Conservation (phyloP, 1,284 basidiomycete genomes). For the Cryptococcus sp. region DNA sequence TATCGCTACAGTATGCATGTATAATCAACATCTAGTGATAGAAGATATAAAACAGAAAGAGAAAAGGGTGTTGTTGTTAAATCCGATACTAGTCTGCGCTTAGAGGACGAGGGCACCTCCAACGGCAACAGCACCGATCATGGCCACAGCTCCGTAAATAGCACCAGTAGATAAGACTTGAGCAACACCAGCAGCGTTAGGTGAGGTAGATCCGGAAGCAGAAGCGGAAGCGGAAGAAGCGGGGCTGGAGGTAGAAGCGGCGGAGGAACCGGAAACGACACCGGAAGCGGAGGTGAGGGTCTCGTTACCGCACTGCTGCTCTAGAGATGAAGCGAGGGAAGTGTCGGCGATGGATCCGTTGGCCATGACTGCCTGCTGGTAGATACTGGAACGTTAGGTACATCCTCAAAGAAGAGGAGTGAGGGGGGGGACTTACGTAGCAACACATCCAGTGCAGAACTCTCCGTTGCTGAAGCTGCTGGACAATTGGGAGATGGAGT, state of each 20-base stretch:
- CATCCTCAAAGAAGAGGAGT: background rate
- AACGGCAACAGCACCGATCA: background rate
- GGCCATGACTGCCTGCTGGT: conserved; percentile 29
- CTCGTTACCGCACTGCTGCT: conserved; percentile 16
- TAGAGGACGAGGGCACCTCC: background rate
- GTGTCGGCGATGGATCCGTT: conserved; percentile 28
- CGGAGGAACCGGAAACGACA: background rate
- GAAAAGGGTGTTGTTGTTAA: too few species aligned
- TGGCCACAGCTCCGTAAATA: background rate
- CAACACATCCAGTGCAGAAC: conserved; percentile 41
- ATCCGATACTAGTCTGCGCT: too few species aligned
- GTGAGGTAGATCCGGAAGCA: too few species aligned
- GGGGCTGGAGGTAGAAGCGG: background rate
- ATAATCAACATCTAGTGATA: too few species aligned
- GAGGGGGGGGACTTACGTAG: conserved; percentile 18
- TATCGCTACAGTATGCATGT: too few species aligned
- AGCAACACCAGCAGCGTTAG: background rate
- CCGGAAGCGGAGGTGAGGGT: background rate
- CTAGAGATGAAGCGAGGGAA: conserved; percentile 25
- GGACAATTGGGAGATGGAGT: conserved; percentile 9
- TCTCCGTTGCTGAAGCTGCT: conserved; percentile 18
- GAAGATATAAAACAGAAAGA: too few species aligned
- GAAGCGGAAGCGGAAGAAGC: background rate
- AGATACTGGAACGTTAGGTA: conserved; percentile 21
- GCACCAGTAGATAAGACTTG: background rate